These are phyloP conservation scores for Psidium guajava DNA, from an alignment of 345 rosid species.

Conservation along the genomic window DNA sequence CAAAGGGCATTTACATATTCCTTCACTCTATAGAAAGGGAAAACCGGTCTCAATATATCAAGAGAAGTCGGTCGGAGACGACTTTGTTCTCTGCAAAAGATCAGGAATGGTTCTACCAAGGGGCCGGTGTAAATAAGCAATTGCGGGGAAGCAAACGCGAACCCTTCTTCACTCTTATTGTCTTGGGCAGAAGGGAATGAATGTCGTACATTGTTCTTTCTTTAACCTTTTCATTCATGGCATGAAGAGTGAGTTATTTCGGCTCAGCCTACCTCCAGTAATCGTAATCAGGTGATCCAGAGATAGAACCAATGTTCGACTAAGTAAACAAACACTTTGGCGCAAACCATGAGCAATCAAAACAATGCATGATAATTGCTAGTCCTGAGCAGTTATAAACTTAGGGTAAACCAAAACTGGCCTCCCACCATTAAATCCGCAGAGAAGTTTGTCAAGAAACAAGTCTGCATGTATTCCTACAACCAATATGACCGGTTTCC, in stretches of 20 bases:
- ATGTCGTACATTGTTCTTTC: background rate
- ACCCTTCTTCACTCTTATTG: background rate
- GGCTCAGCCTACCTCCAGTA: background rate
- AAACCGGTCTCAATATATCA: background rate
- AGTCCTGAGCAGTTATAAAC: background rate
- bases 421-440: background rate
- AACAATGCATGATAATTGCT: background rate
- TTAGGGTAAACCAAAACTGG: background rate
- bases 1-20: background rate
- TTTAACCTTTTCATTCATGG: background rate
- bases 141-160: rapidly evolving
- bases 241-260: background rate
- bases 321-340: background rate
- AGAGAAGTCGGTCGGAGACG: background rate
- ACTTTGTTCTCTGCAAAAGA: background rate
- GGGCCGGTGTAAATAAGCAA: background rate
- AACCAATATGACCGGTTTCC: background rate
- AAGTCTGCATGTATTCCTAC: background rate
- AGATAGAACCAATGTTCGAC: background rate
- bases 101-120: background rate
- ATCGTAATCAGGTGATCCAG: background rate
- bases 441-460: background rate
- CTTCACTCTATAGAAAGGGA: background rate
- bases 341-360: background rate
- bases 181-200: background rate